These are phyloP conservation scores for Kodamaea laetipori DNA, from an alignment of 805 yeast genomes.

Conservation along the genomic window DNA sequence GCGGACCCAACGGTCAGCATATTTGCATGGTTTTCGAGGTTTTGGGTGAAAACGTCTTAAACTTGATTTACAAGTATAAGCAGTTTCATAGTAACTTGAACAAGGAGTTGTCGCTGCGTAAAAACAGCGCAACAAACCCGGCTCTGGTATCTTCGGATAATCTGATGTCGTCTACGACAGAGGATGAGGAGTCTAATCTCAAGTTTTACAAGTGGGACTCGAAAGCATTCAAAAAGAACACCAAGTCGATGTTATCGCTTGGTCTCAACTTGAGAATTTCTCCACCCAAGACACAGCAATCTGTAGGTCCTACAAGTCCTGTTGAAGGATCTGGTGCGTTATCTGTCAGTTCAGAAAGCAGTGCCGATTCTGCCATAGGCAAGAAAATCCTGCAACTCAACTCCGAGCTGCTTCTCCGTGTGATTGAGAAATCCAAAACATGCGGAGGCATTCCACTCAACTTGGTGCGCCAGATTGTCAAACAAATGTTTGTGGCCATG, in stretches of 20 bases:
- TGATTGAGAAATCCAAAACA: constrained; percentile 39
- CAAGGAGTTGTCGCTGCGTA: constrained; percentile 14
- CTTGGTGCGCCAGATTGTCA: constrained; percentile 56
- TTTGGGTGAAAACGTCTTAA: constrained; percentile 59
- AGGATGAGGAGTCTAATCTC: neutral
- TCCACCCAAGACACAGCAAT: constrained; percentile 1
- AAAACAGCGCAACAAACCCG: constrained; percentile 6
- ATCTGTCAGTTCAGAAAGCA: constrained; percentile 3
- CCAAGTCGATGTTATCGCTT: constrained; percentile 26
- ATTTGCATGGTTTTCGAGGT: constrained; percentile 69
- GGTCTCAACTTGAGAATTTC: constrained; percentile 17
- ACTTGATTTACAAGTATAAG: constrained; percentile 50
- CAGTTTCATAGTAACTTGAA: constrained; percentile 35
- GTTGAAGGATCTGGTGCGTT: constrained; percentile 7
- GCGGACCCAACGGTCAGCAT: constrained; percentile 65
- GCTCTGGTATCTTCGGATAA: constrained; percentile 1
- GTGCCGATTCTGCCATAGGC: constrained; percentile 9
- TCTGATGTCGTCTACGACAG: neutral
- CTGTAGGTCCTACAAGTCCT: neutral
- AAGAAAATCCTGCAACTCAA: constrained; percentile 18
- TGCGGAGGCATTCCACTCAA: constrained; percentile 58
- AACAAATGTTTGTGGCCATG: constrained; percentile 55
- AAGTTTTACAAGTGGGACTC: constrained; percentile 25
- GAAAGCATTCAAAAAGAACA: constrained; percentile 18
- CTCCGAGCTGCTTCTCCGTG: constrained; percentile 28